Evolutionary conservation across 1,139 yeast genomes (phyloP), one percentile per base, ranked within the genome.

Genomic region (Saccharomyces hybrid): DNA sequence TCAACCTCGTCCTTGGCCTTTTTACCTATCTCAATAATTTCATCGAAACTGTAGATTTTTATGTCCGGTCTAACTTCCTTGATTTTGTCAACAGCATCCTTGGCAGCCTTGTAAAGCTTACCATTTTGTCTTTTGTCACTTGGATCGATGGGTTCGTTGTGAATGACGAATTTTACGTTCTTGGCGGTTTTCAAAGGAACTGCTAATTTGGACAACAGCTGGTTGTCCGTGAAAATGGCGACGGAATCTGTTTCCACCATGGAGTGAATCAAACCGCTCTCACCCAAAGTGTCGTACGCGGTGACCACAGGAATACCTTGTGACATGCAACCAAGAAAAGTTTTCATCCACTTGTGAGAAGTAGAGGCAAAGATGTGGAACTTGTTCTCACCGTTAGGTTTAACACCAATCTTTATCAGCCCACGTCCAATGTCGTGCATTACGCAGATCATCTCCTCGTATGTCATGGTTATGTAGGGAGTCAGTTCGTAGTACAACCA

Each of bases 211-310:
- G 70, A 68, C 65, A 93, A 76, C 59, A 91, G 78, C 16, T 78
- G 77, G 66, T 87, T 90, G 71, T 93, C 98, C 48, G 95, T 86
- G 72, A 87, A 89, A 55, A 95, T 76, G 14, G 84, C 96, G 52
- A 72, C 78, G 26, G 96, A 82, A 50, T 78, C 88, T 5, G 98
- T 88, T 74, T 91, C 88, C 48, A 79, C 77, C 68, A 93, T 77
- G 5, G 97, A 89, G 71, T 88, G 96, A 57, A 86, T 86, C 68
- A 93, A 79, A 41, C 99, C 99, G 47, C 81, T 80, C 71, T 90
- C 96, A 57, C 99, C 99, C 60, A 93, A 78, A 44, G 99, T 91
- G 71, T 93, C 99, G 72, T 93, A 93, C 44, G 99, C 98, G 29
- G 99, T 95, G 48, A 90, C 99, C 58, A 88, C 80, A 26, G 98